Evolutionary conservation across 345 rosid species (phyloP).

Genomic region (Carallia pectinifolia): DNA sequence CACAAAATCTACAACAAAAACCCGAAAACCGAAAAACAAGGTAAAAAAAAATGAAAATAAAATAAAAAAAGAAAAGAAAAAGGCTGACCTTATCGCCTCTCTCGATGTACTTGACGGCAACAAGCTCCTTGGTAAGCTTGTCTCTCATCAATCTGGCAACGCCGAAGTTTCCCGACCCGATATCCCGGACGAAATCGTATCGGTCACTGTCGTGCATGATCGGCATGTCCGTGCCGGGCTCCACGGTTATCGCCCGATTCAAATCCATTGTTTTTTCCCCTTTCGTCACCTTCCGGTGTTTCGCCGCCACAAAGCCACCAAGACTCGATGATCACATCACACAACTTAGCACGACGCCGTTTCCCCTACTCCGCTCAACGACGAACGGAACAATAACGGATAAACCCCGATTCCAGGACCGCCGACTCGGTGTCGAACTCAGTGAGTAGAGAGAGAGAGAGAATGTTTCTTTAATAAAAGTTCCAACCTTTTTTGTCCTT

Average conservation of each 20-base stretch:
- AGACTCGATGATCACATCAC: conserved; percentile 7
- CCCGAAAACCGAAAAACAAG: neutral
- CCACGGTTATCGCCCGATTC: conserved; percentile 22
- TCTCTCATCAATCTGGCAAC: conserved; percentile 35
- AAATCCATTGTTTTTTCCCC: conserved; percentile 15
- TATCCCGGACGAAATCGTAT: conserved; percentile 34
- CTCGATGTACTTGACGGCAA: conserved; percentile 34
- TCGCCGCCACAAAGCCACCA: neutral
- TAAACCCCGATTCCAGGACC: neutral
- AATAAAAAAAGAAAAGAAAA: neutral
- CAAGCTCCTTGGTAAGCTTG: conserved; percentile 32
- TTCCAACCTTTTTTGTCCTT: too few species aligned
- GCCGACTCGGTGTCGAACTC: conserved; percentile 6
- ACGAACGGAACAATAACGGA: neutral
- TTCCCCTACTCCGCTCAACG: neutral
- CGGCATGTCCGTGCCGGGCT: conserved; percentile 33
- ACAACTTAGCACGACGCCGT: neutral
- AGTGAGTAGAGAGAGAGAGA: neutral
- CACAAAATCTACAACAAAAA: neutral
- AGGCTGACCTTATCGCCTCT: conserved; percentile 31
- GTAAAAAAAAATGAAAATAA: neutral
- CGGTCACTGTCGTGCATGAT: conserved; percentile 43
- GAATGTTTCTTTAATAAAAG: too few species aligned
- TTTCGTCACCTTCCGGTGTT: neutral
- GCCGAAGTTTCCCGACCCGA: conserved; percentile 34